Conservation (phyloP, 2,329 filamentous ascomycete species). For the Clarireedia monteithiana region DNA sequence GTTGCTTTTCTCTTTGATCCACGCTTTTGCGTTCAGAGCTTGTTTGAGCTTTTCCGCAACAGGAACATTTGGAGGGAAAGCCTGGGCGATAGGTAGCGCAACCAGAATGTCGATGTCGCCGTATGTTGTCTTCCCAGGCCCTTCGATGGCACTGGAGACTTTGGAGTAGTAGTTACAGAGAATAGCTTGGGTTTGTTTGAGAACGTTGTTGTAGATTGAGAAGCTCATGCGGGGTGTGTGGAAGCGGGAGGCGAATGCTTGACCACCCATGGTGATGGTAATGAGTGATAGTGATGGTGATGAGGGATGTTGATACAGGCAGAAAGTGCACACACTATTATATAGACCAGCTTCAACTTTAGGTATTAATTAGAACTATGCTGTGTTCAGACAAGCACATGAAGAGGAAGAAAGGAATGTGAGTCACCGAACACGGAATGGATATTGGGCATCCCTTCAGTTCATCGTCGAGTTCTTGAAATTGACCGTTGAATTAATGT, state of each 20-base stretch:
- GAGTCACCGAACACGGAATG: no score
- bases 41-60: conserved; percentile 29
- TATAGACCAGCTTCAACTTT: no score
- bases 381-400: no score
- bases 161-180: conserved; percentile 45
- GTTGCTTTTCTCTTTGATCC: conserved; percentile 25
- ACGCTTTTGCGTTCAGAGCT: conserved; percentile 39
- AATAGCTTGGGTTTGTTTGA: conserved; percentile 36
- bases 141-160: conserved; percentile 57
- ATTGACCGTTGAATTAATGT: no score
- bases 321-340: no score
- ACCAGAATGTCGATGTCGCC: conserved; percentile 72
- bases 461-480: no score
- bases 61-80: conserved; percentile 5
- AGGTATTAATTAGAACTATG: no score
- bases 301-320: no score
- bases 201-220: conserved; percentile 46
- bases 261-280: conserved; percentile 54
- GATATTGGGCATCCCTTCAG: no score
- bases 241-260: conserved; percentile 47
- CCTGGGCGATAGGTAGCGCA: conserved; percentile 25
- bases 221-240: conserved; percentile 58
- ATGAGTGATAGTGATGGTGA: no score
- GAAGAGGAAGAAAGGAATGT: no score
- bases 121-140: conserved; percentile 57